Conservation (phyloP, 1,284 basidiomycete species). For the Cutaneotrichosporon arboriforme region DNA sequence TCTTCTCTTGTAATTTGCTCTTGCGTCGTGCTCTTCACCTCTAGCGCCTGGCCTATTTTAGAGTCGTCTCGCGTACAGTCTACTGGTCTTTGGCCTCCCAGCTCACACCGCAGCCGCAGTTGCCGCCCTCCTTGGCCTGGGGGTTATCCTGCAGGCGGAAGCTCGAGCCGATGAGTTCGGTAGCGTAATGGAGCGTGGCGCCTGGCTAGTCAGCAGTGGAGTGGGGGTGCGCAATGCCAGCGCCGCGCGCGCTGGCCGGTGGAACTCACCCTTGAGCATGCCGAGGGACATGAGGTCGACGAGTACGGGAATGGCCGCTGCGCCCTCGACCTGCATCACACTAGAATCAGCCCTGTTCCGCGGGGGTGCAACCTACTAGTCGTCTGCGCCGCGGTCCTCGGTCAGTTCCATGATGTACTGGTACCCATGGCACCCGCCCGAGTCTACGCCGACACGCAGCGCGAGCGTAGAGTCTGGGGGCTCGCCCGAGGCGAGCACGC, state of each 20-base stretch:
- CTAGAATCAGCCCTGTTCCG: not conserved
- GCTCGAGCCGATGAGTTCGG: constrained; percentile 54
- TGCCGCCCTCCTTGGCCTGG: constrained; percentile 52
- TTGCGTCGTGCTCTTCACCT: no score
- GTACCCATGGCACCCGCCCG: constrained; percentile 57
- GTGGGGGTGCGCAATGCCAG: no score
- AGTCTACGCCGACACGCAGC: constrained; percentile 54
- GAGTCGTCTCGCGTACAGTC: no score
- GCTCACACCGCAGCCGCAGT: constrained; percentile 56
- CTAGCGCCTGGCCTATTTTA: no score
- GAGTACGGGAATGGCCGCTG: constrained; percentile 42
- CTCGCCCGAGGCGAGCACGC: constrained; percentile 44
- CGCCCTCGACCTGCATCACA: constrained; percentile 2
- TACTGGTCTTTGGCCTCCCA: constrained; percentile 31
- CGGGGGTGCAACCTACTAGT: constrained; percentile 50
- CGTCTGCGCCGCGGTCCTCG: constrained; percentile 49
- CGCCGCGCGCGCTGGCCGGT: no score
- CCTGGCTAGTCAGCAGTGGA: constrained; percentile 23
- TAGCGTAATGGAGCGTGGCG: constrained; percentile 54
- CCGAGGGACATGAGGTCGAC: constrained; percentile 46
- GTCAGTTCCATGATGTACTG: constrained; percentile 56
- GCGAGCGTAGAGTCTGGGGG: constrained; percentile 35
- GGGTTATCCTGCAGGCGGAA: constrained; percentile 55
- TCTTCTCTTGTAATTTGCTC: no score
- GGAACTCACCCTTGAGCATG: constrained; percentile 34